Evolutionary conservation across 306 rosid species (phyloP).

Genomic region (Calophaca sinica): DNA sequence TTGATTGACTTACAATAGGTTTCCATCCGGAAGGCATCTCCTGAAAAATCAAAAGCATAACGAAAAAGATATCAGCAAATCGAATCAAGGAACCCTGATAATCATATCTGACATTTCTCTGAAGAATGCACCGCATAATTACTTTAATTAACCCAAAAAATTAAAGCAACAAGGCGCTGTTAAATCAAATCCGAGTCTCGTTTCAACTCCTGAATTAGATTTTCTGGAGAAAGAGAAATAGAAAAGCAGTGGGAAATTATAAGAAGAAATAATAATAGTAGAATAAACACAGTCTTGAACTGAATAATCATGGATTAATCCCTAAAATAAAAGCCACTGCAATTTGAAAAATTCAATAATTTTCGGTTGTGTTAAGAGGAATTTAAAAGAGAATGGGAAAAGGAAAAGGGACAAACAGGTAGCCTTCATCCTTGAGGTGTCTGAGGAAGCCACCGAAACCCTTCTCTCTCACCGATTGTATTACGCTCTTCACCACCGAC

Average conservation of each 20-base stretch:
- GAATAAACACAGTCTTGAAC: neutral
- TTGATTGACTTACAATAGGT: slow-evolving; percentile 77
- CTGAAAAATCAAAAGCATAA: slow-evolving; percentile 63
- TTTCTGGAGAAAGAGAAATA: neutral
- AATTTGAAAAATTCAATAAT: slow-evolving; percentile 17
- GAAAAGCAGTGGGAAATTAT: neutral
- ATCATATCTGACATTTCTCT: neutral
- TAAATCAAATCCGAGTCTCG: slow-evolving; percentile 21
- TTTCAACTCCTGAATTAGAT: slow-evolving; percentile 35
- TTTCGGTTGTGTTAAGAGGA: neutral
- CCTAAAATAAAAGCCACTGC: neutral
- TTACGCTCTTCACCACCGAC: slow-evolving; percentile 74
- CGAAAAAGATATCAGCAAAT: slow-evolving; percentile 45
- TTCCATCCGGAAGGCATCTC: slow-evolving; percentile 85
- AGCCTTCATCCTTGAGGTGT: slow-evolving; percentile 84
- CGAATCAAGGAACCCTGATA: slow-evolving; percentile 21
- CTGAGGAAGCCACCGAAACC: slow-evolving; percentile 72
- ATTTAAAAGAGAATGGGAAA: neutral
- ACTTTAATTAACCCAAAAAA: neutral
- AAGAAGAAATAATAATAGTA: neutral
- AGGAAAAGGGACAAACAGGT: slow-evolving; percentile 54
- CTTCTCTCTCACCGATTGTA: slow-evolving; percentile 74
- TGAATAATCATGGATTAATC: slow-evolving; percentile 11
- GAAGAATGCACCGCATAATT: slow-evolving; percentile 18
- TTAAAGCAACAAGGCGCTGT: neutral